Evolutionary conservation across 305 asterid genomes (phyloP), one percentile per base, ranked within the genome.

Genomic region (Striga hermonthica): DNA sequence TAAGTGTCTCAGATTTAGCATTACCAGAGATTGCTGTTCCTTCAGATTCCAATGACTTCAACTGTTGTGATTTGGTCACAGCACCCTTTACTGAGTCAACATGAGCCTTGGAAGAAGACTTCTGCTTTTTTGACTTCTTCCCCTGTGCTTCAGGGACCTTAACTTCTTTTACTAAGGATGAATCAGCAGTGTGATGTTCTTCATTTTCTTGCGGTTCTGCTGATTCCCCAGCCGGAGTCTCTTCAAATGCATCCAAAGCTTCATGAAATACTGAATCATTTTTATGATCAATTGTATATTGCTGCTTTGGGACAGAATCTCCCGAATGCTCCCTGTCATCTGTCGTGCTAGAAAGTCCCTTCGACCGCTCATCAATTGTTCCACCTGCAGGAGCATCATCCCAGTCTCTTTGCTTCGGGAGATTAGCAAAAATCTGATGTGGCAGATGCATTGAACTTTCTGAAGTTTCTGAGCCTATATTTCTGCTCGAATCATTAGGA

Each of bases 71-170:
- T 82, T 80, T 84, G 14, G 84, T 70, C 53, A 41, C 70, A 22
- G 31, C 2, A 58, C 66, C 77, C 75, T 68, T 78, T 49, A 57
- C 78, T 28, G 64, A 36, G 39, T 83, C 91, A 13, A 71, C 63
- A 16, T 79, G 62, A 68, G 68, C 76, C 80, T 89, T 89, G 31
- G 31, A 22, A 3, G 83, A 64, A 53, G 89, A 54, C 82, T 82
- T 89, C 70, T 86, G 91, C 77, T 85, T 89, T 72, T 70, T 87
- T 4, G 95, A 83, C 76, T 85, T 89, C 86, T 89, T 89, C 72
- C 85, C 97, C 31, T 60, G 74, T 48, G 75, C 48, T 76, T 80
- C 88, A 68, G 73, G 75, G 70, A 9, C 73, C 75, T 81, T 79
- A 60, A 68, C 73, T 74, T 83, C 88, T 63, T 80, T 82, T n/a